Percentiles rank a stretch among this genome's conserved stretches.
Conservation (phyloP, 2,329 filamentous ascomycete genomes). For the Tolypocladium nubicola region DNA sequence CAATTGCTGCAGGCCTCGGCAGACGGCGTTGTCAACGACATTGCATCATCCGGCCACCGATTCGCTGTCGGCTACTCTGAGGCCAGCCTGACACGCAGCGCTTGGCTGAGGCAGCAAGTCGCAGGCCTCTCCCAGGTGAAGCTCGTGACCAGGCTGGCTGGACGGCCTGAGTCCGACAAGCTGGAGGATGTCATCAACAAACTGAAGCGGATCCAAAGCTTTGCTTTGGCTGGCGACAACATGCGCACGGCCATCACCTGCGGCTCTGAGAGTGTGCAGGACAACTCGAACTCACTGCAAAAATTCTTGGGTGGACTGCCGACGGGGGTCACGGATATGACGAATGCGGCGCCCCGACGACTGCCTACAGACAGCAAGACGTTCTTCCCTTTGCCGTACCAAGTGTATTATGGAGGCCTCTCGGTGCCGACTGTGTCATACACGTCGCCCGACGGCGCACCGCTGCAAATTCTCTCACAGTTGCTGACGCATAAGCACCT, state of each 20-base stretch:
- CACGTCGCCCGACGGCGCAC: conserved; percentile 60
- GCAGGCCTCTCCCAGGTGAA: conserved; percentile 84
- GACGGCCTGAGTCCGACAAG: conserved; percentile 56
- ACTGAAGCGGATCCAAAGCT: conserved; percentile 72
- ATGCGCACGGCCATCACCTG: conserved; percentile 82
- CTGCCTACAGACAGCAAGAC: conserved; percentile 53
- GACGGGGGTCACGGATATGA: conserved; percentile 26
- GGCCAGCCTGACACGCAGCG: conserved; percentile 62
- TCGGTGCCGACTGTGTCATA: conserved; percentile 80
- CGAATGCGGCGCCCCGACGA: conserved; percentile 16
- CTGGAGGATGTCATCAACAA: conserved; percentile 69
- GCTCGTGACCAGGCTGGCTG: conserved; percentile 68
- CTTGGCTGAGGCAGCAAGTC: conserved; percentile 72
- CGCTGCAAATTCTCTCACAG: conserved; percentile 81
- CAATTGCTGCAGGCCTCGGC: conserved; percentile 80
- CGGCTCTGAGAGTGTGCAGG: conserved; percentile 57
- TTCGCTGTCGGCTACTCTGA: conserved; percentile 80
- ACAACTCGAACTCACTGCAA: conserved; percentile 61
- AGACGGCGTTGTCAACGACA: conserved; percentile 82
- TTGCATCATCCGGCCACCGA: conserved; percentile 81
- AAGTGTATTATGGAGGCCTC: conserved; percentile 88
- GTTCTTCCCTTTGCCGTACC: conserved; percentile 91
- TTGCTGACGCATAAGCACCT: conserved; percentile 93
- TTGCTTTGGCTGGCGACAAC: conserved; percentile 59
- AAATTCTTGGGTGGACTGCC: conserved; percentile 49